Evolutionary conservation across 164 flowering plant species (phyloP), one percentile per base, ranked within the genome.

Genomic region (Nymphaea thermarum): DNA sequence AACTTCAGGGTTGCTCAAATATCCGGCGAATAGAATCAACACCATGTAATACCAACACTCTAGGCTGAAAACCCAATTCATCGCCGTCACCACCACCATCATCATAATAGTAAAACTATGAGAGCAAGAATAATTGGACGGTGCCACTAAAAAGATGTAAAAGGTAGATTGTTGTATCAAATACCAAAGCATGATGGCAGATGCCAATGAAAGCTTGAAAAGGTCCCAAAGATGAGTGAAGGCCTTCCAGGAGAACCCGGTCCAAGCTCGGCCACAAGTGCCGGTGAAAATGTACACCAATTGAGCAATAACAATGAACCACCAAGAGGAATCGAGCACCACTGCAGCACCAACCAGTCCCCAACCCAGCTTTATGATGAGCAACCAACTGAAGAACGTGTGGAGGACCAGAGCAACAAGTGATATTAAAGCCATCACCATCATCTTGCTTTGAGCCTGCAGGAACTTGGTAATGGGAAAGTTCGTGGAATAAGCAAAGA

Each of bases 111-210:
- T 16, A 63, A 63, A 16, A 11, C 63, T 44, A 16, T 14, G 63
- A 5, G 6, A 42, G 18, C 10, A 12, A 5, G 57, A 14, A 67
- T 6, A 65, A 43, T 64, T 11, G 4, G 36, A 64, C 43, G 7
- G 5, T n/a, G n/a, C 41, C 42, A 62, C 3, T 62, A 17, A 62
- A 17, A 17, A 36, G 64, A 62, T 6, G 11, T 11, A 36, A 36
- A 10, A 36, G n/a, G 64, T 55, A 8, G 41, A 51, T 51, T 51
- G 5, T 15, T 51, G 3, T 51, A 51, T 10, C 14, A 51, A 17
- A 17, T 36, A 87, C 96, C 91, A 87, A 44, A 87, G 80, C 95
- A 91, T 91, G 7, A 91, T 77, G 0, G 95, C 95, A 0, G 93
- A 91, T 2, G 95, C 95, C 4, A 91, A 67, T 36, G 97, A 91